Evolutionary conservation across 495 filamentous ascomycete genomes (phyloP).

Genomic region (Annulohypoxylon moriforme): DNA sequence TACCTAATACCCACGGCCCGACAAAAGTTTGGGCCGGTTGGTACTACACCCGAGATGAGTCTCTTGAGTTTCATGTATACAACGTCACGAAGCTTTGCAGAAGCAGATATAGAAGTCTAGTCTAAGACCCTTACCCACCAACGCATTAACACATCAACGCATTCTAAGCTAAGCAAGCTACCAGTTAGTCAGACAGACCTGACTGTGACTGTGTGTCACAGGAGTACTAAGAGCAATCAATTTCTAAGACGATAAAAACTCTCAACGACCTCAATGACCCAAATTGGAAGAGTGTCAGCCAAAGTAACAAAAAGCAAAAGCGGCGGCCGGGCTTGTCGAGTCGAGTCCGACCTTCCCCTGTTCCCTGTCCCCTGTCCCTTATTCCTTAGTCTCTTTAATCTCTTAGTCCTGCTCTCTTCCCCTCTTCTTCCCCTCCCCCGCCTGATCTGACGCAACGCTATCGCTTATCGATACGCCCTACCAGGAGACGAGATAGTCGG

Average conservation of each 20-base stretch:
- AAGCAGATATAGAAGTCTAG: conserved; percentile 9
- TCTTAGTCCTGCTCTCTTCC: conserved; percentile 6
- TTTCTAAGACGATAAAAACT: neutral
- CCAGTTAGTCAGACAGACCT: neutral
- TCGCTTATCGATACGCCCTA: conserved; percentile 47
- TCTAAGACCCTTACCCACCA: conserved; percentile 9
- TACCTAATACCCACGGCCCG: conserved; percentile 17
- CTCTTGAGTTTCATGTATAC: conserved; percentile 31
- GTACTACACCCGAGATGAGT: conserved; percentile 21
- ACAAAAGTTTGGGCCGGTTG: neutral
- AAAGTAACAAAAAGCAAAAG: conserved; percentile 16
- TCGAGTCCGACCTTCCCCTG: conserved; percentile 3
- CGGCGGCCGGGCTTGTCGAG: conserved; percentile 11
- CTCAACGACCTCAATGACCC: neutral
- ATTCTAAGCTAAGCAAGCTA: neutral
- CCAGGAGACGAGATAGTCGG: conserved; percentile 37
- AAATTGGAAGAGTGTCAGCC: neutral
- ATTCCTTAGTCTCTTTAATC: conserved; percentile 21
- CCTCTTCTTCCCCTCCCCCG: conserved; percentile 38
- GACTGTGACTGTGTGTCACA: conserved; percentile 9
- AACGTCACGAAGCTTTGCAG: conserved; percentile 16
- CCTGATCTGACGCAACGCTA: conserved; percentile 43
- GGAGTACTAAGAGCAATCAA: conserved; percentile 1
- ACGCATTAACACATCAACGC: neutral
- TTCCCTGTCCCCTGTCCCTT: conserved; percentile 1